These are phyloP conservation scores for Saccharomycopsis hybrid DNA, from an alignment of 1,139 yeast species.

Conservation along the genomic window DNA sequence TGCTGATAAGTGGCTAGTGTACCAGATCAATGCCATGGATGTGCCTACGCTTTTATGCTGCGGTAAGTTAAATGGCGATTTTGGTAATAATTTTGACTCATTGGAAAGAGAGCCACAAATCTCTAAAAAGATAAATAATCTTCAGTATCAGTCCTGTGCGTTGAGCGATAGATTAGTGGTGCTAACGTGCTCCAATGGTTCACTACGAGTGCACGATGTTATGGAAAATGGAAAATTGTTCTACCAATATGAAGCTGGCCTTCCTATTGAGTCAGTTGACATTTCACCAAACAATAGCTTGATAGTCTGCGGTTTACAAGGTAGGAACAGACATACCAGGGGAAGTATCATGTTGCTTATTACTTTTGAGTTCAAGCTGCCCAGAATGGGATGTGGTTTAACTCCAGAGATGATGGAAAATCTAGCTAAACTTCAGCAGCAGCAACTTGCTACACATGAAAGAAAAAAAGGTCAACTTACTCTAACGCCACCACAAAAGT, in stretches of 20 bases:
- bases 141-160: constrained; percentile 12
- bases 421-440: constrained; percentile 4
- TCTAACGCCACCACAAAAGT: not conserved
- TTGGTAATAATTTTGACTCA: constrained; percentile 42
- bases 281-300: constrained; percentile 57
- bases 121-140: not conserved
- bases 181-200: constrained; percentile 65
- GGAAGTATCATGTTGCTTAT: constrained; percentile 17
- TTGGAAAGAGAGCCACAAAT: constrained; percentile 25
- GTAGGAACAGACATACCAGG: constrained; percentile 18
- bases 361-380: constrained; percentile 7
- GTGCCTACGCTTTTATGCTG: constrained; percentile 54
- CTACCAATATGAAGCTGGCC: constrained; percentile 62
- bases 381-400: constrained; percentile 3
- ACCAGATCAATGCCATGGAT: constrained; percentile 32
- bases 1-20: constrained; percentile 69
- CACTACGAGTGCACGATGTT: constrained; percentile 58
- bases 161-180: constrained; percentile 37
- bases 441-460: not conserved
- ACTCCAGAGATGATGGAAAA: constrained; percentile 8
- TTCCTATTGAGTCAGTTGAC: constrained; percentile 74
- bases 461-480: too few relatives aligned
- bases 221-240: constrained; percentile 52
- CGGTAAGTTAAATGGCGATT: constrained; percentile 65
- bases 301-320: constrained; percentile 72